These are phyloP conservation scores for Aspergillus piperis DNA, from an alignment of 2,329 filamentous ascomycete genomes.

Conservation along the genomic window DNA sequence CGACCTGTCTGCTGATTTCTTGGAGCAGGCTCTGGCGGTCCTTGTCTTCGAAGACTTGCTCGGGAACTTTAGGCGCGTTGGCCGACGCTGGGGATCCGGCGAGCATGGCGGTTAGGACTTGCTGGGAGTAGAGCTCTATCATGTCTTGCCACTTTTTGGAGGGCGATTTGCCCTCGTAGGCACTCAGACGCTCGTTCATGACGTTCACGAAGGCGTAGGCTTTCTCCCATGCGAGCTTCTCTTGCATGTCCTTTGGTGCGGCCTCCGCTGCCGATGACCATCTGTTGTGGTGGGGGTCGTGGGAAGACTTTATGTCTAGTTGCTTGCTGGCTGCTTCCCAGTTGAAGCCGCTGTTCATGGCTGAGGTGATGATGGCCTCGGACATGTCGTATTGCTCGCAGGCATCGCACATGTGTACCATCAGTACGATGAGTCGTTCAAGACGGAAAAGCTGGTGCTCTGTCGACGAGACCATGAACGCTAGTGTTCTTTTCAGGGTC, in stretches of 20 bases:
- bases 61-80: neutral
- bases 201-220: slow-evolving; percentile 36
- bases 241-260: slow-evolving; percentile 17
- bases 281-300: slow-evolving; percentile 26
- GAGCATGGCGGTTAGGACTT: slow-evolving; percentile 27
- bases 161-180: slow-evolving; percentile 19
- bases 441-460: slow-evolving; percentile 28
- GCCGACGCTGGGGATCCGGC: slow-evolving; percentile 9
- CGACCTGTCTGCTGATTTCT: neutral
- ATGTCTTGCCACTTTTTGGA: slow-evolving; percentile 23
- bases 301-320: slow-evolving; percentile 28
- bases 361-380: slow-evolving; percentile 36
- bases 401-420: slow-evolving; percentile 42
- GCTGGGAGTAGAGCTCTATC: slow-evolving; percentile 27
- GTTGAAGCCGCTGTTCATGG: slow-evolving; percentile 40
- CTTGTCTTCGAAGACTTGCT: neutral
- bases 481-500: slow-evolving; percentile 35
- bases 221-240: slow-evolving; percentile 33
- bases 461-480: slow-evolving; percentile 40
- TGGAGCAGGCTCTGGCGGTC: neutral
- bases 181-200: slow-evolving; percentile 30
- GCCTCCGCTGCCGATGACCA: slow-evolving; percentile 33
- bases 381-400: slow-evolving; percentile 35
- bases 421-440: slow-evolving; percentile 40
- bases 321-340: slow-evolving; percentile 29